These are phyloP conservation scores for Ambrosia trifida DNA, from an alignment of 129 eudicot genomes.

Conservation along the genomic window DNA sequence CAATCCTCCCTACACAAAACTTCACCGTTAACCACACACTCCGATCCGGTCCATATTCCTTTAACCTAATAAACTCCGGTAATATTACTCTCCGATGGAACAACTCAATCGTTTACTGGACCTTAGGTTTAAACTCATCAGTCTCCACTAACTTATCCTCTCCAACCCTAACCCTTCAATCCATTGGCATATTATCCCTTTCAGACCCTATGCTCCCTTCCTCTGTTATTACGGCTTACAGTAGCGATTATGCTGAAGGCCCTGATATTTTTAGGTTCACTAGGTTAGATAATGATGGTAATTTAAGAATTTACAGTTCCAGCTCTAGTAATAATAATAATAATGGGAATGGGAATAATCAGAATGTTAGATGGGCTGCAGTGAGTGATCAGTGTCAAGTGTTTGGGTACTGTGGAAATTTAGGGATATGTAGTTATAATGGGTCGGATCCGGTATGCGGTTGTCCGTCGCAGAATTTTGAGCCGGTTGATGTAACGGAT, in stretches of 20 bases:
- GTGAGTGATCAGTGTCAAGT: slow-evolving; percentile 80
- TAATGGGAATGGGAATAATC: not conserved
- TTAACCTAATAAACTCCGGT: slow-evolving; percentile 41
- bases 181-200: slow-evolving; percentile 61
- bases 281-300: slow-evolving; percentile 74
- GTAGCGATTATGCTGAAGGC: slow-evolving; percentile 83
- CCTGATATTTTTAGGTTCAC: slow-evolving; percentile 57
- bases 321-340: slow-evolving; percentile 30
- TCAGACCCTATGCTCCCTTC: slow-evolving; percentile 40
- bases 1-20: slow-evolving; percentile 60
- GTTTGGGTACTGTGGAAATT: slow-evolving; percentile 80
- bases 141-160: slow-evolving; percentile 41
- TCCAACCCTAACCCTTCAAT: slow-evolving; percentile 50
- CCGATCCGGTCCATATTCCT: slow-evolving; percentile 60
- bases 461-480: slow-evolving; percentile 84
- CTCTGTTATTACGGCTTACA: slow-evolving; percentile 51
- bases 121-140: slow-evolving; percentile 60
- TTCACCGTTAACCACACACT: slow-evolving; percentile 40
- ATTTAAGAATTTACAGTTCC: slow-evolving; percentile 74
- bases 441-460: slow-evolving; percentile 69
- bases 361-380: slow-evolving; percentile 73
- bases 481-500: slow-evolving; percentile 48
- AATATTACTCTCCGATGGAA: slow-evolving; percentile 66
- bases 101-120: slow-evolving; percentile 50
- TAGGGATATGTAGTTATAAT: slow-evolving; percentile 84